Conservation (phyloP, 1,139 yeast species). For the Saccharomyces hybrid region DNA sequence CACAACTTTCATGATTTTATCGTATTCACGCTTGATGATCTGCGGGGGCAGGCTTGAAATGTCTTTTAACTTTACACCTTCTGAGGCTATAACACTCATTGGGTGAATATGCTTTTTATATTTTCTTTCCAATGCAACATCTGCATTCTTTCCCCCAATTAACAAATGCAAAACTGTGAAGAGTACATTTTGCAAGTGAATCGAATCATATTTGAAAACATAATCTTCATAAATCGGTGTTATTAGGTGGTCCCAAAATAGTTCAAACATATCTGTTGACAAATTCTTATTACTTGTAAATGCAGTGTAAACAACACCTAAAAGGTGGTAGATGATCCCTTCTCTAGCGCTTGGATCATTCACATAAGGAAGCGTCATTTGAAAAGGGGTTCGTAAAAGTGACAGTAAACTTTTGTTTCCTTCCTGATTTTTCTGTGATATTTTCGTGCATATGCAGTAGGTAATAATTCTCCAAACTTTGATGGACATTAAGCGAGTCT, state of each 20-base stretch:
- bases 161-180: conserved; percentile 6
- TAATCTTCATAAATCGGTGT: conserved; percentile 9
- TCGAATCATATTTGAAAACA: conserved; percentile 5
- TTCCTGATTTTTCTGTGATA: conserved; percentile 1
- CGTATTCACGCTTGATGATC: conserved; percentile 1
- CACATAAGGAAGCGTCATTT: conserved; percentile 4
- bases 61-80: conserved; percentile 13
- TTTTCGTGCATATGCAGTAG: conserved; percentile 16
- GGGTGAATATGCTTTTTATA: conserved; percentile 10
- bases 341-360: conserved; percentile 2
- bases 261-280: conserved; percentile 3
- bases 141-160: conserved; percentile 4
- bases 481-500: conserved; percentile 15
- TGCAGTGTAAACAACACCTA: conserved; percentile 14
- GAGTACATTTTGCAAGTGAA: conserved; percentile 6
- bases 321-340: conserved; percentile 8
- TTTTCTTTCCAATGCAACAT: background rate
- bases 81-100: conserved; percentile 18
- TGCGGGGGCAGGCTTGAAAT: conserved; percentile 9
- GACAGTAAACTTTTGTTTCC: conserved; percentile 4
- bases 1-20: background rate
- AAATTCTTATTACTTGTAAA: conserved; percentile 1
- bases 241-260: conserved; percentile 15
- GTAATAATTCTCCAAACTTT: conserved; percentile 27
- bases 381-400: conserved; percentile 14